Evolutionary conservation across 768 basidiomycete genomes (phyloP), one percentile per base, ranked within the genome.

Genomic region (Boletus rubroflammeus): DNA sequence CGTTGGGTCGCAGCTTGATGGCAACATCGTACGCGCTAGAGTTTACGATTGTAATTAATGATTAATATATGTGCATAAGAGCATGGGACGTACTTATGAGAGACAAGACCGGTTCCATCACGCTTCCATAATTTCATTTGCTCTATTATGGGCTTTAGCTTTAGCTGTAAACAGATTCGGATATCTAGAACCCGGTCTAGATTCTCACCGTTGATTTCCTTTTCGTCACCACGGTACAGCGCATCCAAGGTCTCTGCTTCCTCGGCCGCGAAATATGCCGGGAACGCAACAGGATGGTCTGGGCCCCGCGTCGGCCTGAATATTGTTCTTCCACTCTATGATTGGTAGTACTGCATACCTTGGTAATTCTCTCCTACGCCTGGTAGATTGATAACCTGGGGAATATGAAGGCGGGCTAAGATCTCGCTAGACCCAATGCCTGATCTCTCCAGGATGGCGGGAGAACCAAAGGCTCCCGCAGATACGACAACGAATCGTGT

Each of bases 341-440:
- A 25, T 26, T 1, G 38, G 10, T 5, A 17, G 10, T 41, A 36
- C 25, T n/a, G 50, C 63, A 39, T 47, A 79, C 82, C 81, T 67
- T 77, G 74, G 52, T 80, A 82, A 58, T 88, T 80, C 61, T 86
- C 84, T 19, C 89, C 89, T 1, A 92, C 88, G 17, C 85, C 85
- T 1, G 88, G 86, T 14, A 91, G 78, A 50, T 88, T 81, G 14
- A 87, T 75, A 26, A 81, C 47, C 54, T 75, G 72, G 7, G 69
- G 59, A 31, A 92, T 78, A 11, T 73, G 75, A 49, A 79, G 70
- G 32, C 69, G 70, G 38, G 77, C 62, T 38, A 90, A 71, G 38
- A 85, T 59, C 1, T 69, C 62, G 19, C 67, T 61, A 3, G 78
- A 76, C 8, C 89, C 89, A 39, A 92, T 85, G 11, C 90, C 87